Percentiles rank a stretch among this genome's conserved stretches.
phyloP scores from a whole-genome alignment of 2,329 filamentous ascomycete species.

The Aspergillus japonicus region DNA sequence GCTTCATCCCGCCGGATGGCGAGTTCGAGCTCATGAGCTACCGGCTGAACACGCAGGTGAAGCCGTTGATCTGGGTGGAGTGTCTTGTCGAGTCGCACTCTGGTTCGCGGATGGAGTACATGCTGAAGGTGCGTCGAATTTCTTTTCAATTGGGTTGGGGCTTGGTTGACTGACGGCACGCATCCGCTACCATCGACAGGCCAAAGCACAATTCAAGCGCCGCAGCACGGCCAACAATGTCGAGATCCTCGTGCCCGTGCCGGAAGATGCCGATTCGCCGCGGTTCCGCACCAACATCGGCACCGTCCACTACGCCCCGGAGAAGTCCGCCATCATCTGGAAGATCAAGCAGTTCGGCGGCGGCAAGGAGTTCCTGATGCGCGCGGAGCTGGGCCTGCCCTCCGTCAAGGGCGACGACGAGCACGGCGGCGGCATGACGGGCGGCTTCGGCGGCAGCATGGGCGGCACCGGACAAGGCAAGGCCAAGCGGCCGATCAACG shows the following conservation, averaged over 20 bases:
- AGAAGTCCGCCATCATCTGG: slow-evolving; percentile 97
- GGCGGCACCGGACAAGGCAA: slow-evolving; percentile 83
- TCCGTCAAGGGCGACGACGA: slow-evolving; percentile 95
- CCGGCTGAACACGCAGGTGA: slow-evolving; percentile 96
- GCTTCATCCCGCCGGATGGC: slow-evolving; percentile 96
- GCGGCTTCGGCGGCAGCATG: slow-evolving; percentile 95
- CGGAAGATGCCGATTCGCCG: slow-evolving; percentile 93
- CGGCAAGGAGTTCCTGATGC: slow-evolving; percentile 98
- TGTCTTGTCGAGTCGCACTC: slow-evolving; percentile 96
- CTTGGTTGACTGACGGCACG: background rate
- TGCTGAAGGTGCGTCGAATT: slow-evolving; percentile 69
- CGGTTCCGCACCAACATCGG: slow-evolving; percentile 97
- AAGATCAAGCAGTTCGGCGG: slow-evolving; percentile 99
- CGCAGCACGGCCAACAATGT: slow-evolving; percentile 98
- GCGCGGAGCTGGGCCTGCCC: slow-evolving; percentile 88
- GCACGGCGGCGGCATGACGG: slow-evolving; percentile 94
- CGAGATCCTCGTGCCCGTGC: slow-evolving; percentile 94
- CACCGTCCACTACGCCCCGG: slow-evolving; percentile 93
- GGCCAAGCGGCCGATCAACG: slow-evolving; percentile 92
- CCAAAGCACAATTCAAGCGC: slow-evolving; percentile 95
- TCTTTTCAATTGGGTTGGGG: too few species aligned
- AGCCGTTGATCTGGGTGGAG: slow-evolving; percentile 98
- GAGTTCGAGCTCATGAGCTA: slow-evolving; percentile 99
- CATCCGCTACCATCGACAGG: slow-evolving; percentile 44
- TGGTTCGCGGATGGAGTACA: slow-evolving; percentile 94